These are phyloP conservation scores for Monosporozyma unispora DNA, from an alignment of 805 yeast species.

Conservation along the genomic window DNA sequence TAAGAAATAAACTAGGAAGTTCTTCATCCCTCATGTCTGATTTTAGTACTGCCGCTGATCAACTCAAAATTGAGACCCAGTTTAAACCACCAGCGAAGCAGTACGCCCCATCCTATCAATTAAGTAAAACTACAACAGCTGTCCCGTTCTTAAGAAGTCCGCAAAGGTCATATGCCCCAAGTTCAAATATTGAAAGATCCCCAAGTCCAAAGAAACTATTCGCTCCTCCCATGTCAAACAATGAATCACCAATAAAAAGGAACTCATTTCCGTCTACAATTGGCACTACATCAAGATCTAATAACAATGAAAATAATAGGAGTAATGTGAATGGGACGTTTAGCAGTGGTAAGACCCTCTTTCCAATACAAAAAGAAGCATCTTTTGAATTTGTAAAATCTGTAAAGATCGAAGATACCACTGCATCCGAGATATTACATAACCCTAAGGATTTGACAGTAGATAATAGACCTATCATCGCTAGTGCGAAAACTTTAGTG, in stretches of 20 bases:
- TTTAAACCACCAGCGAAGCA: conserved; percentile 4
- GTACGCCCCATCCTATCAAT: conserved; percentile 13
- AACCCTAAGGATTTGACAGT: conserved; percentile 21
- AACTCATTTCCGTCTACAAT: conserved; percentile 8
- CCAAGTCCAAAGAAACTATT: conserved; percentile 7
- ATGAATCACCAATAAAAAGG: conserved; percentile 8
- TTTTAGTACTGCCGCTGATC: conserved; percentile 27
- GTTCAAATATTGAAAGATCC: background rate
- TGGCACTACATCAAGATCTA: too few relatives aligned
- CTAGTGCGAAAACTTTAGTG: conserved; percentile 25
- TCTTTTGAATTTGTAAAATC: background rate
- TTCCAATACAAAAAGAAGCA: background rate
- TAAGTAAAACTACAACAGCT: background rate
- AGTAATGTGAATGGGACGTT: background rate
- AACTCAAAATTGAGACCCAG: conserved; percentile 7
- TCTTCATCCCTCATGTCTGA: background rate
- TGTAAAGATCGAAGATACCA: conserved; percentile 13
- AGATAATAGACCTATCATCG: conserved; percentile 26
- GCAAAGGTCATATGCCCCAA: conserved; percentile 11
- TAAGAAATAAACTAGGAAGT: conserved; percentile 8
- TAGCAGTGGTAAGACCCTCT: background rate
- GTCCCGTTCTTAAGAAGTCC: conserved; percentile 5
- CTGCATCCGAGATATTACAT: conserved; percentile 30
- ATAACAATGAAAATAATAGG: background rate
- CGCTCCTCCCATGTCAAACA: conserved; percentile 4